Evolutionary conservation across 140 eudicot genomes (phyloP).

Genomic region (Flaveria floridana): DNA sequence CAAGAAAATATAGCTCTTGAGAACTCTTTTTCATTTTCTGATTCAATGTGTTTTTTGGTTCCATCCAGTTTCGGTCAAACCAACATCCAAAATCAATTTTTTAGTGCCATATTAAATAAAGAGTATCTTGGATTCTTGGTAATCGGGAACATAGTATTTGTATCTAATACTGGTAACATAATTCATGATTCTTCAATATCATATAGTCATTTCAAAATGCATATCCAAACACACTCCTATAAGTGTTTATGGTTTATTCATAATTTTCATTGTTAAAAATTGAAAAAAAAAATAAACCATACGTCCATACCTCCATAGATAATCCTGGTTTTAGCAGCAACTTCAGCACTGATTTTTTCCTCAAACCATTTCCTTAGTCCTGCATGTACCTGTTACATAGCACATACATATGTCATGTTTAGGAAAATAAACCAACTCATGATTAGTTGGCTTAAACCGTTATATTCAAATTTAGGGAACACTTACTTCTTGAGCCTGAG

Average conservation of each 20-base stretch:
- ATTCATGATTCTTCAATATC: background rate
- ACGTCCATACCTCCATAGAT: conserved; percentile 97
- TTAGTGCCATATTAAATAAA: background rate
- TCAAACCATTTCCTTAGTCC: conserved; percentile 74
- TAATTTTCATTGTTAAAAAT: background rate
- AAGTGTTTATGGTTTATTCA: background rate
- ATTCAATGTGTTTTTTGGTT: background rate
- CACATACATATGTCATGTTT: background rate
- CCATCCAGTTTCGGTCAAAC: background rate
- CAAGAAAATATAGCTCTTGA: background rate
- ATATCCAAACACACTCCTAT: background rate
- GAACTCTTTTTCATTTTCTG: background rate
- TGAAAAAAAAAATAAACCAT: background rate
- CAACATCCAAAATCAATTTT: background rate
- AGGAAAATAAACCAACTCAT: background rate
- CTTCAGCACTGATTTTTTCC: conserved; percentile 53
- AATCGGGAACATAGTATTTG: background rate
- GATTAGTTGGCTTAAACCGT: background rate
- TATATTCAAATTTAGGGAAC: background rate
- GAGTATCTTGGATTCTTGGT: background rate
- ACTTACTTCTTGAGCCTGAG: conserved; percentile 89
- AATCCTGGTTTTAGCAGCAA: conserved; percentile 66
- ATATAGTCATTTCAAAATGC: background rate
- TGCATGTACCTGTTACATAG: conserved; percentile 54
- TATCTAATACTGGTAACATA: background rate